A percentile compares a stretch with the other conserved stretches of the same genome.
Conservation (phyloP, 2,329 filamentous ascomycete species). For the Chaetomium olivaceum region DNA sequence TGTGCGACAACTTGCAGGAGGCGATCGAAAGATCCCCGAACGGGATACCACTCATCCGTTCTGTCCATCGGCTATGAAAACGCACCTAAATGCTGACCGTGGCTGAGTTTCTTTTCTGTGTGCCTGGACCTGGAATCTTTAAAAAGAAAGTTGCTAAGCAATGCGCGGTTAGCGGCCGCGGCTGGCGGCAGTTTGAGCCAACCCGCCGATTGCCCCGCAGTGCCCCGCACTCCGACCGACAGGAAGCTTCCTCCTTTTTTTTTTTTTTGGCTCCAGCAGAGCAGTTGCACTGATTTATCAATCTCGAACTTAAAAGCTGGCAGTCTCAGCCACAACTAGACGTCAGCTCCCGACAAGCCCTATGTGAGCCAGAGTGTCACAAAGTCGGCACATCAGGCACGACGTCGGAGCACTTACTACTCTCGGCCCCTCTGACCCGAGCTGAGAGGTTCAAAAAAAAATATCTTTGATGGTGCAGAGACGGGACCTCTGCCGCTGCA, state of each 20-base stretch:
- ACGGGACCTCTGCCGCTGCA: background rate
- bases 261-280: background rate
- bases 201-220: background rate
- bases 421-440: background rate
- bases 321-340: background rate
- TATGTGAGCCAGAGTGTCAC: background rate
- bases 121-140: background rate
- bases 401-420: background rate
- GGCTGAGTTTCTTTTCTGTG: constrained; percentile 5
- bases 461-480: background rate
- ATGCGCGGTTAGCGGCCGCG: constrained; percentile 20
- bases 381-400: background rate
- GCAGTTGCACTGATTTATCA: background rate
- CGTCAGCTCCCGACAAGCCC: background rate
- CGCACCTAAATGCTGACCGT: background rate
- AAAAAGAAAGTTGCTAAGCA: constrained; percentile 16
- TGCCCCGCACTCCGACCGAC: background rate
- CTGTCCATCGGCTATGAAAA: background rate
- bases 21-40: background rate
- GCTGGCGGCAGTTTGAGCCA: constrained; percentile 19
- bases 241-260: background rate
- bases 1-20: background rate
- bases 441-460: background rate
- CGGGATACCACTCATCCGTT: background rate
- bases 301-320: background rate